Conservation (phyloP, 768 basidiomycete genomes). For the Termitomyces sp. region DNA sequence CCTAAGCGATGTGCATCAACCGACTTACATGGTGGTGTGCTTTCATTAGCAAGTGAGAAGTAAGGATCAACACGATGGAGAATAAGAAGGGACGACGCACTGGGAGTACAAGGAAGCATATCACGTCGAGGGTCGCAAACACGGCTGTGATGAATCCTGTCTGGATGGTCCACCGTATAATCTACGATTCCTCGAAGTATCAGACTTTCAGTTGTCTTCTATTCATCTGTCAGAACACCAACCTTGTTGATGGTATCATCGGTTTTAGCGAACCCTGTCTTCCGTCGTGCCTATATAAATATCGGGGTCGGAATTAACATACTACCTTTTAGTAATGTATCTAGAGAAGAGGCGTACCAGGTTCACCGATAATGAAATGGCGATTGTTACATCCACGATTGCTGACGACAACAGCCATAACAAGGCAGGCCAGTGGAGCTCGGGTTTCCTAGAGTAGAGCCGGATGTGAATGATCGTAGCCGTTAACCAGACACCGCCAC, state of each 20-base stretch:
- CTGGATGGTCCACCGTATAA: conserved; percentile 32
- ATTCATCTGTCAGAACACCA: not conserved
- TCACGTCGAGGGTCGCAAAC: conserved; percentile 38
- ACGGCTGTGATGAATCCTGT: conserved; percentile 36
- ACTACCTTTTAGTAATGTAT: not conserved
- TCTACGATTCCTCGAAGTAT: not conserved
- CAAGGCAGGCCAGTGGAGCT: conserved; percentile 41
- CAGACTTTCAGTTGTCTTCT: not conserved
- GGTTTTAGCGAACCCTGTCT: conserved; percentile 38
- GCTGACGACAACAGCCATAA: conserved; percentile 42
- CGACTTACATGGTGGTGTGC: conserved; percentile 22
- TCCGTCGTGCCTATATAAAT: conserved; percentile 19
- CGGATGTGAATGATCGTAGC: conserved; percentile 30
- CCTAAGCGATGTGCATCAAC: not conserved
- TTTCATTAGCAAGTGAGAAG: not conserved
- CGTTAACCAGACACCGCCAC: conserved; percentile 41
- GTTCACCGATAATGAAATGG: conserved; percentile 31
- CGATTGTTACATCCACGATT: conserved; percentile 39
- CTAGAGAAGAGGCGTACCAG: conserved; percentile 25
- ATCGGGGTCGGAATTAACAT: not conserved
- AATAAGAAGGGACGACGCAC: conserved; percentile 18
- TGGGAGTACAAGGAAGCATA: conserved; percentile 39
- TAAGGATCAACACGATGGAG: too few species aligned
- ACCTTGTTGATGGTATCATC: conserved; percentile 36
- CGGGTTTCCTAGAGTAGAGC: conserved; percentile 36